These are phyloP conservation scores for Teunomyces cretensis DNA, from an alignment of 805 yeast genomes.

Conservation along the genomic window DNA sequence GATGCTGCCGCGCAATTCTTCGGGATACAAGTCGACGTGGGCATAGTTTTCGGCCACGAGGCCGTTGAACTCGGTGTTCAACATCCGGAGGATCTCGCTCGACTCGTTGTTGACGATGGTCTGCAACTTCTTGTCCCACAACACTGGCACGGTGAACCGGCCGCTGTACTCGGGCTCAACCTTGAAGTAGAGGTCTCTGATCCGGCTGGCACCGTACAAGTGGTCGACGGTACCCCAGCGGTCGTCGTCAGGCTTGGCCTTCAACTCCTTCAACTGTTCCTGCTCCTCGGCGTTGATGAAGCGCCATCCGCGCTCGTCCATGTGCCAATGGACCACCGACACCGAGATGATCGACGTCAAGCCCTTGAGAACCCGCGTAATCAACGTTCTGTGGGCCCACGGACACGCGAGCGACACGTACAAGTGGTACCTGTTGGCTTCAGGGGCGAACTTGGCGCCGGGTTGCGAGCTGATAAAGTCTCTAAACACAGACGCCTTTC, in stretches of 20 bases:
- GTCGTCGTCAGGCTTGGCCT: slow-evolving; percentile 25
- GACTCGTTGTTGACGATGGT: slow-evolving; percentile 93
- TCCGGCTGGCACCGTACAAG: slow-evolving; percentile 54
- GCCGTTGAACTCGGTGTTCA: slow-evolving; percentile 72
- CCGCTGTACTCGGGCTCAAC: slow-evolving; percentile 76
- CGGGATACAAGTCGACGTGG: slow-evolving; percentile 63
- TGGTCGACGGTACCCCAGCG: slow-evolving; percentile 39
- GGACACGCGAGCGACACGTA: slow-evolving; percentile 92
- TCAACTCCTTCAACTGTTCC: slow-evolving; percentile 40
- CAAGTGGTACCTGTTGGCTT: slow-evolving; percentile 77
- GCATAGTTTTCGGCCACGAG: slow-evolving; percentile 50
- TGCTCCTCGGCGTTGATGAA: slow-evolving; percentile 55
- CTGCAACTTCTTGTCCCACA: slow-evolving; percentile 82
- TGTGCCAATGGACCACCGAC: slow-evolving; percentile 87
- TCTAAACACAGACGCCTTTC: slow-evolving; percentile 60
- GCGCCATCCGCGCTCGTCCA: slow-evolving; percentile 90
- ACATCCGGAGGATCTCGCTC: slow-evolving; percentile 81
- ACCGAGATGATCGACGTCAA: slow-evolving; percentile 54
- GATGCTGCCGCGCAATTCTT: slow-evolving; percentile 50
- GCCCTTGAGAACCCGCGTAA: slow-evolving; percentile 74
- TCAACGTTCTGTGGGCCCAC: slow-evolving; percentile 89
- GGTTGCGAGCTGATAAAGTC: slow-evolving; percentile 56
- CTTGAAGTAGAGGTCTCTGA: slow-evolving; percentile 72
- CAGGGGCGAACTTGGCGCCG: slow-evolving; percentile 69
- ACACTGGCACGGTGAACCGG: slow-evolving; percentile 87